Base-by-base conservation (phyloP, 331 rosid species). In the Pyracantha coccinea region DNA sequence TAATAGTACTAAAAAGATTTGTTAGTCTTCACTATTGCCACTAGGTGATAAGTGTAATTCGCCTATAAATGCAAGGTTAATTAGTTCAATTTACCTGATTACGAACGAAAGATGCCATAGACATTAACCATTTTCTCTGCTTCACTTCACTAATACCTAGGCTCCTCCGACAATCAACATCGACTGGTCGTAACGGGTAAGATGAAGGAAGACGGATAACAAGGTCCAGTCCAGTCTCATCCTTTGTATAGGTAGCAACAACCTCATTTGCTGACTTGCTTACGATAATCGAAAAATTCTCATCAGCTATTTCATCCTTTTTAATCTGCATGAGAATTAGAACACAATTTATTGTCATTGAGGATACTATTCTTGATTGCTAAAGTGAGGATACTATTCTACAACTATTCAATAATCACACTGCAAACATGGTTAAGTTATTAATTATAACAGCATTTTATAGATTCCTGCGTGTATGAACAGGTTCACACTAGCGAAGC, bases 221-320 rank as follows among this genome's bases (percentile, higher is more conserved):
- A 44, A 94, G 88, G 83, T 92, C 97, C 97, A 94, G 92, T 84
- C 96, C 96, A 4, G 99, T 94, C 77, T 92, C 99, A 78, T 94
- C 99, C 85, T 92, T 92, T 0, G 99, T 94, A 81, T 94, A 94
- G 50, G 99, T 94, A 75, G 97, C 97, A 85, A 92, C 96, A 58
- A 90, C 92, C 87, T 94, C 97, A 77, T 94, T 94, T 44, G 96
- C 99, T 71, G 99, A 78, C 85, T 92, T 94, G 82, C 97, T 94
- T 75, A 92, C 93, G 61, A 88, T 86, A 67, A 94, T 92, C 35
- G 97, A 85, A 84, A 94, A 94, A 77, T 89, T 92, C 78, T 92
- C 97, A 66, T 94, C 97, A 38, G 85, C 77, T 65, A 88, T 83
- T 83, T 92, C 83, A 28, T 89, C 85, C 68, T 86, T 92, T 89